These are phyloP conservation scores for Parachaetomium inaequale DNA, from an alignment of 495 filamentous ascomycete species.

Conservation along the genomic window DNA sequence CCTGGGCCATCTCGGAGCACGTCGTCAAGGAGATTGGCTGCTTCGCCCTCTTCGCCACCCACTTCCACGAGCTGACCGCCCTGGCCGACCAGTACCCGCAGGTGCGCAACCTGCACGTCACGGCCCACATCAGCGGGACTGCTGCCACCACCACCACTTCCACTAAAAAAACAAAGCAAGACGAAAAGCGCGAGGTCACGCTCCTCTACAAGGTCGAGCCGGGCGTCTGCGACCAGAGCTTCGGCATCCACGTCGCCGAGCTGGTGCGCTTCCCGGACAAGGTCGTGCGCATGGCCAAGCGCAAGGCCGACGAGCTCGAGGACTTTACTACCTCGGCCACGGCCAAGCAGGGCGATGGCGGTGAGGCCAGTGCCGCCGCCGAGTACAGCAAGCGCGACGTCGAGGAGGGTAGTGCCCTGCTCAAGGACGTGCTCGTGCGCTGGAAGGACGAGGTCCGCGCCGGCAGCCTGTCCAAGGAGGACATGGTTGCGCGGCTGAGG, in stretches of 20 bases:
- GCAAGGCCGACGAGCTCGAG: conserved; percentile 96
- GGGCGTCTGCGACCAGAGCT: conserved; percentile 93
- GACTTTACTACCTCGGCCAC: conserved; percentile 93
- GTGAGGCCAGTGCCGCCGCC: conserved; percentile 51
- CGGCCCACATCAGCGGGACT: conserved; percentile 80
- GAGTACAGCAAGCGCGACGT: conserved; percentile 76
- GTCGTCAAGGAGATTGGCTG: conserved; percentile 93
- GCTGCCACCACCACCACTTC: conserved; percentile 26
- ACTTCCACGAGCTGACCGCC: conserved; percentile 97
- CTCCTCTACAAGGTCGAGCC: conserved; percentile 94
- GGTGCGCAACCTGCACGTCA: conserved; percentile 91
- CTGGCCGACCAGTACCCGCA: conserved; percentile 78
- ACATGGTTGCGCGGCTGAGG: conserved; percentile 75
- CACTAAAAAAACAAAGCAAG: conserved; percentile 5
- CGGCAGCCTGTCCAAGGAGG: conserved; percentile 60
- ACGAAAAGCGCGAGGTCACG: conserved; percentile 74
- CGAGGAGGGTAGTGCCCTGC: conserved; percentile 78
- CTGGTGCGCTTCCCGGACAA: conserved; percentile 97
- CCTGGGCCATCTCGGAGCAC: conserved; percentile 97
- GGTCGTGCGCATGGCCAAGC: conserved; percentile 96
- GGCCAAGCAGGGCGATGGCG: conserved; percentile 54
- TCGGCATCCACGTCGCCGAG: conserved; percentile 98
- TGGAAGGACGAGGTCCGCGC: conserved; percentile 84
- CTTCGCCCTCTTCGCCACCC: conserved; percentile 91
- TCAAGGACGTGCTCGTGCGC: conserved; percentile 78